phyloP scores from a whole-genome alignment of 805 yeast genomes.

The Yamadazyma sp. region DNA sequence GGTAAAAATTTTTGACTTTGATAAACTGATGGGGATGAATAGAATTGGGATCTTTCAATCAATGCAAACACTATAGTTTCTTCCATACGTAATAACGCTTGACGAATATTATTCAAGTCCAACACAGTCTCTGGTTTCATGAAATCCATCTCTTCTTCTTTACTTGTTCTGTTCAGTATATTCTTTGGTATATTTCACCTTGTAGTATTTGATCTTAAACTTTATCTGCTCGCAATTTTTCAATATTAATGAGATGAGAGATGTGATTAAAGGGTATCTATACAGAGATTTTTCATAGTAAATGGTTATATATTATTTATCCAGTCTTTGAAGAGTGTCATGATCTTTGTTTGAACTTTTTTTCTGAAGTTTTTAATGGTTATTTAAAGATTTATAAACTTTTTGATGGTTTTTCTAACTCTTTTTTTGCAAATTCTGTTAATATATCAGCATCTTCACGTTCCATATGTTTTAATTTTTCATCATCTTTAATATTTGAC shows the following conservation, averaged over 20 bases:
- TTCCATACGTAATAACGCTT: slow-evolving; percentile 86
- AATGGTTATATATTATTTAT: no score
- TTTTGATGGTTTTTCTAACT: slow-evolving; percentile 17
- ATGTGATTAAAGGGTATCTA: no score
- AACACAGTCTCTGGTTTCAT: slow-evolving; percentile 78
- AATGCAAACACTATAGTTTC: slow-evolving; percentile 91
- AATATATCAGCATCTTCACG: slow-evolving; percentile 27
- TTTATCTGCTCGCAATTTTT: no score
- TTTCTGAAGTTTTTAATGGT: no score
- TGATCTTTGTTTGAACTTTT: no score
- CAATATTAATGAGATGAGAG: no score
- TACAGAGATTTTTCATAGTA: no score
- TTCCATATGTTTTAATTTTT: slow-evolving; percentile 14
- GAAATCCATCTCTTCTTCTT: slow-evolving; percentile 62
- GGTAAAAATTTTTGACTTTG: slow-evolving; percentile 58
- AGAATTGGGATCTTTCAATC: slow-evolving; percentile 91
- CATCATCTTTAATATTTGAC: slow-evolving; percentile 20
- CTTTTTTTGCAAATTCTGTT: slow-evolving; percentile 30
- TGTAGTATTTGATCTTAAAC: no score
- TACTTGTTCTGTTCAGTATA: no score
- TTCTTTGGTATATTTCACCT: no score
- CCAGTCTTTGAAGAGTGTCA: no score
- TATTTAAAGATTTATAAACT: no score
- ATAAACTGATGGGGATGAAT: slow-evolving; percentile 72
- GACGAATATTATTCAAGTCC: slow-evolving; percentile 77